Evolutionary conservation across 2,329 filamentous ascomycete genomes (phyloP).

Genomic region (Zymoseptoria crescenta): DNA sequence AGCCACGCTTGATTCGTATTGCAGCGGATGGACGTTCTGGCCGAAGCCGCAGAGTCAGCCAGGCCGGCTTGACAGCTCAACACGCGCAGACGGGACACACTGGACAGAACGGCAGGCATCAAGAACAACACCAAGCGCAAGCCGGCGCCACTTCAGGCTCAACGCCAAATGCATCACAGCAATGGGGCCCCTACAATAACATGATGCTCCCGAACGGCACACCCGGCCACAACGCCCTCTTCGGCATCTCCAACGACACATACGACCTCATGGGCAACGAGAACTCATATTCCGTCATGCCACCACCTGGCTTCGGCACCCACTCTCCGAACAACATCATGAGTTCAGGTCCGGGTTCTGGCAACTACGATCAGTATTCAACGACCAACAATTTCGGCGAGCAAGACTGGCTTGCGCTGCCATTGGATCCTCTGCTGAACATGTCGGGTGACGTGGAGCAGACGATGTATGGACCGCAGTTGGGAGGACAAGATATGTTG

Average conservation of each 20-base stretch:
- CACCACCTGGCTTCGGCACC: constrained; percentile 36
- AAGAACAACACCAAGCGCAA: constrained; percentile 13
- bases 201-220: constrained; percentile 6
- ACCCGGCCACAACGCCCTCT: constrained; percentile 26
- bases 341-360: constrained; percentile 13
- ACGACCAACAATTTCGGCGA: constrained; percentile 15
- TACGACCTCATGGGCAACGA: constrained; percentile 37
- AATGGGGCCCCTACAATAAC: constrained; percentile 19
- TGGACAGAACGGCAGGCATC: constrained; percentile 3
- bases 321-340: constrained; percentile 27
- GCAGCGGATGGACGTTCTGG: constrained; percentile 36
- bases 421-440: constrained; percentile 52
- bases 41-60: constrained; percentile 17
- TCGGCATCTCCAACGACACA: constrained; percentile 38
- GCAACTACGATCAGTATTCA: constrained; percentile 6
- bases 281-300: constrained; percentile 40
- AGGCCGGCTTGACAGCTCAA: constrained; percentile 1
- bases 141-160: constrained; percentile 7
- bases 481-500: constrained; percentile 48
- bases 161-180: constrained; percentile 8
- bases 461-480: constrained; percentile 54
- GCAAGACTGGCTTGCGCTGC: constrained; percentile 56
- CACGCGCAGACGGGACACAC: not conserved
- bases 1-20: constrained; percentile 60
- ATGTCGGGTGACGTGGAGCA: constrained; percentile 51